Percentiles rank a stretch among this genome's conserved stretches.
phyloP scores from a whole-genome alignment of 768 basidiomycete species.

The Sarcomyxa edulis region DNA sequence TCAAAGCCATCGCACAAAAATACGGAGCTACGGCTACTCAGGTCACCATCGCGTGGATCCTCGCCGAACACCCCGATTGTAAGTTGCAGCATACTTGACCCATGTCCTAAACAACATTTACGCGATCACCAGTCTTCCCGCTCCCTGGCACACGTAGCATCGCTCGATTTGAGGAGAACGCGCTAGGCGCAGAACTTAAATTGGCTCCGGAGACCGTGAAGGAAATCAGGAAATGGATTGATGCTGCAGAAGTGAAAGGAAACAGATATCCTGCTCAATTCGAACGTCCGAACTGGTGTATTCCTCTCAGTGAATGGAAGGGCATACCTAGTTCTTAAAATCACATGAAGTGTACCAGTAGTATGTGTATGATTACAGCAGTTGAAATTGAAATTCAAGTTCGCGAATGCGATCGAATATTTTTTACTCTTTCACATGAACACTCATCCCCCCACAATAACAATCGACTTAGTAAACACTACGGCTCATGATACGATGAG shows the following conservation, averaged over 20 bases:
- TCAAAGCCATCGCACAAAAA: slow-evolving; percentile 23
- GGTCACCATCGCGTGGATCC: slow-evolving; percentile 18
- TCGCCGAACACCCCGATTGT: slow-evolving; percentile 14
- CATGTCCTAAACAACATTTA: background rate
- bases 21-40: slow-evolving; percentile 27
- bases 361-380: no score
- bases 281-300: slow-evolving; percentile 15
- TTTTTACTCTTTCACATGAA: no score
- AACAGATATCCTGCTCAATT: slow-evolving; percentile 13
- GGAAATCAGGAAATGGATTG: slow-evolving; percentile 15
- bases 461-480: no score
- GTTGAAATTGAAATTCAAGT: no score
- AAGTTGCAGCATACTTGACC: background rate
- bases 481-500: no score
- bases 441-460: no score
- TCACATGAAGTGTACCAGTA: no score
- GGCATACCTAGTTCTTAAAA: no score
- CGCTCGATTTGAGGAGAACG: slow-evolving; percentile 18
- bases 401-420: no score
- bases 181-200: slow-evolving; percentile 11
- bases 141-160: slow-evolving; percentile 18
- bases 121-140: slow-evolving; percentile 14
- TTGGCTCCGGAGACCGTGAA: slow-evolving; percentile 14
- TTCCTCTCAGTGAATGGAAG: slow-evolving; percentile 13
- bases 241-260: slow-evolving; percentile 16